Evolutionary conservation across 768 basidiomycete species (phyloP).

Genomic region (Pisolithus tinctorius): DNA sequence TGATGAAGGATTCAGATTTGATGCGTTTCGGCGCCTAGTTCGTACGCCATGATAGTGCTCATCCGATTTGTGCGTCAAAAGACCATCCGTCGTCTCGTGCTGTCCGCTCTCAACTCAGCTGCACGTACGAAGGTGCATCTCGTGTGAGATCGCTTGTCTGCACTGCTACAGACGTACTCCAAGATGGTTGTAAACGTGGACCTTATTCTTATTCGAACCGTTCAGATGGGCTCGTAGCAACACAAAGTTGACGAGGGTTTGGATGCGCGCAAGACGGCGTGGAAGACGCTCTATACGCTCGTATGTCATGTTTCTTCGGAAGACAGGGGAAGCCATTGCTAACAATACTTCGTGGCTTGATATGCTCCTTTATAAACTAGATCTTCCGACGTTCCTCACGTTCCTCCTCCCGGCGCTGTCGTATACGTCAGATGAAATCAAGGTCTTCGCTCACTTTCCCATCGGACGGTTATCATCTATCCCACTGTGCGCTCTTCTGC

Average conservation of each 20-base stretch:
- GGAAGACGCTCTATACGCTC: conserved; percentile 94
- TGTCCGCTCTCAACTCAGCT: conserved; percentile 90
- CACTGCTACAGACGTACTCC: conserved; percentile 74
- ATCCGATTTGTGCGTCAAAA: conserved; percentile 24
- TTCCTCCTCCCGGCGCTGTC: conserved; percentile 76
- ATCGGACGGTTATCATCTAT: conserved; percentile 86
- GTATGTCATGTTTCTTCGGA: conserved; percentile 37
- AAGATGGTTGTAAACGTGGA: conserved; percentile 77
- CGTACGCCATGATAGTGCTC: neutral
- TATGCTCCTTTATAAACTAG: conserved; percentile 83
- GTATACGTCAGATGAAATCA: conserved; percentile 94
- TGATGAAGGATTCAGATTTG: conserved; percentile 85
- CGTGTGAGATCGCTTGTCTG: conserved; percentile 73
- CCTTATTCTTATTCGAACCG: conserved; percentile 80
- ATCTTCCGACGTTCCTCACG: conserved; percentile 77
- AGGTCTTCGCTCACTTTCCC: conserved; percentile 94
- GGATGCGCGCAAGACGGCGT: conserved; percentile 94
- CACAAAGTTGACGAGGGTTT: conserved; percentile 96
- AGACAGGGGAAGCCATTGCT: neutral
- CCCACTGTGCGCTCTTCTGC: conserved; percentile 29
- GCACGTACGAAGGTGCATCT: conserved; percentile 93
- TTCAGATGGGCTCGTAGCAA: conserved; percentile 97
- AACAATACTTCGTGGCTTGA: conserved; percentile 52
- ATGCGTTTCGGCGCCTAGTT: conserved; percentile 36
- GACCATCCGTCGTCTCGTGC: conserved; percentile 85